phyloP scores from a whole-genome alignment of 306 rosid species.

The Cajanus cajan region DNA sequence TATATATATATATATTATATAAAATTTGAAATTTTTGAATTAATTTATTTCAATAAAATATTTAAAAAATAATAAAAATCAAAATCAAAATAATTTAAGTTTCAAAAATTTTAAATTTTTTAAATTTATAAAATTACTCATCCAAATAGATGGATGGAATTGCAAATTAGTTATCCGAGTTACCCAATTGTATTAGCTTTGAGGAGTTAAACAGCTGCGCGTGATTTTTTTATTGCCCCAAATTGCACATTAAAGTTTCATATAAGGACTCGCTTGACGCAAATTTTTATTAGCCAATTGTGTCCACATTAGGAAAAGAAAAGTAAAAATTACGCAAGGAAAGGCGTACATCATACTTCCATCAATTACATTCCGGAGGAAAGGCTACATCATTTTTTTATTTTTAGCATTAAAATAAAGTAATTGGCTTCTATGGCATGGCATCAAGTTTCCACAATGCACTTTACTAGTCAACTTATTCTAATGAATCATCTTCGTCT shows the following conservation, averaged over 20 bases:
- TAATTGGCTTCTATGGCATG: slow-evolving; percentile 2
- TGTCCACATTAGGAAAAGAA: background rate
- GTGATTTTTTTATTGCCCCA: background rate
- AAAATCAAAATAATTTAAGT: too few species aligned
- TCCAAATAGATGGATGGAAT: too few species aligned
- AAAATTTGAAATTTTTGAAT: too few species aligned
- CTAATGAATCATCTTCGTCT: slow-evolving; percentile 12
- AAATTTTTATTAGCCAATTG: background rate
- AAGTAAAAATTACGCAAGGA: background rate
- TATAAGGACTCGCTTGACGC: background rate
- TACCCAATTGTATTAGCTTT: too few species aligned
- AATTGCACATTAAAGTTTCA: background rate
- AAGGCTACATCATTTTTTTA: background rate
- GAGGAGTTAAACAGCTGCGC: too few species aligned
- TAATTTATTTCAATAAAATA: too few species aligned
- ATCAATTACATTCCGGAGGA: slow-evolving; percentile 3
- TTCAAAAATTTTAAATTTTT: too few species aligned
- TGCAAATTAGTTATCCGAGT: too few species aligned
- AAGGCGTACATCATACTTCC: background rate
- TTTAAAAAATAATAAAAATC: too few species aligned
- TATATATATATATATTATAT: too few species aligned
- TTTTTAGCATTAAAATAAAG: background rate
- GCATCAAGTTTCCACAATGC: slow-evolving; percentile 18
- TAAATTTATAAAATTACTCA: too few species aligned
- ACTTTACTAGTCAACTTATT: slow-evolving; percentile 40